phyloP scores from a whole-genome alignment of 2,329 filamentous ascomycete species.

The Tolypocladium pustulatum region DNA sequence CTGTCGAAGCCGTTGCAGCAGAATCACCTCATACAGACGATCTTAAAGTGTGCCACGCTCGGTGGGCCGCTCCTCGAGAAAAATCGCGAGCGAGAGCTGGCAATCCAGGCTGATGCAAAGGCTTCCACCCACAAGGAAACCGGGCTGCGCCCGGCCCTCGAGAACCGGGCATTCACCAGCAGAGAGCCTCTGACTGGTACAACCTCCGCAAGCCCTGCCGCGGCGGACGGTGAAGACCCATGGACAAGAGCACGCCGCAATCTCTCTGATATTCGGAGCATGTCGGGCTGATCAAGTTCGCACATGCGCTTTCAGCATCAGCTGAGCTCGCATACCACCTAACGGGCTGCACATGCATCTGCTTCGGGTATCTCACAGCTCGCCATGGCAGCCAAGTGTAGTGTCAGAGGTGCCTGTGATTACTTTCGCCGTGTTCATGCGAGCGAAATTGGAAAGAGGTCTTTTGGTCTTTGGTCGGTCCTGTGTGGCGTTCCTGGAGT shows the following conservation, averaged over 20 bases:
- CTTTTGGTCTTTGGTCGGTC: neutral
- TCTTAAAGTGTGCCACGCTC: conserved; percentile 90
- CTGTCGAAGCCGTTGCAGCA: conserved; percentile 93
- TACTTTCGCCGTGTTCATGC: neutral
- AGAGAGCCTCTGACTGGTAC: conserved; percentile 44
- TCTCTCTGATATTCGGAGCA: conserved; percentile 26
- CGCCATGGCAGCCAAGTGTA: neutral
- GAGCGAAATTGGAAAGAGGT: neutral
- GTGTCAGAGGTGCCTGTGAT: neutral
- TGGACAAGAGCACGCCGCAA: conserved; percentile 39
- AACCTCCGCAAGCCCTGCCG: conserved; percentile 51
- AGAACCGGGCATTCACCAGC: conserved; percentile 60
- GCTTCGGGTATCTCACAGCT: neutral
- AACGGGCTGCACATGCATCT: neutral
- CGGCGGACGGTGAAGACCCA: conserved; percentile 32
- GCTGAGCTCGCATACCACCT: conserved; percentile 17
- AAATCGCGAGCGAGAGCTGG: conserved; percentile 51
- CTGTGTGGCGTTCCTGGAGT: neutral
- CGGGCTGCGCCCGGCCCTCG: conserved; percentile 27
- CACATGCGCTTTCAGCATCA: conserved; percentile 12
- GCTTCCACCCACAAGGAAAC: conserved; percentile 29
- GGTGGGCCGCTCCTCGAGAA: conserved; percentile 75
- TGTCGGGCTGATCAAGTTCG: conserved; percentile 20
- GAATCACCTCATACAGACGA: conserved; percentile 95
- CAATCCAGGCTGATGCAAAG: conserved; percentile 38